Evolutionary conservation across 495 filamentous ascomycete species (phyloP), one percentile per base, ranked within the genome.

Genomic region (Aspergillus mulundensis): DNA sequence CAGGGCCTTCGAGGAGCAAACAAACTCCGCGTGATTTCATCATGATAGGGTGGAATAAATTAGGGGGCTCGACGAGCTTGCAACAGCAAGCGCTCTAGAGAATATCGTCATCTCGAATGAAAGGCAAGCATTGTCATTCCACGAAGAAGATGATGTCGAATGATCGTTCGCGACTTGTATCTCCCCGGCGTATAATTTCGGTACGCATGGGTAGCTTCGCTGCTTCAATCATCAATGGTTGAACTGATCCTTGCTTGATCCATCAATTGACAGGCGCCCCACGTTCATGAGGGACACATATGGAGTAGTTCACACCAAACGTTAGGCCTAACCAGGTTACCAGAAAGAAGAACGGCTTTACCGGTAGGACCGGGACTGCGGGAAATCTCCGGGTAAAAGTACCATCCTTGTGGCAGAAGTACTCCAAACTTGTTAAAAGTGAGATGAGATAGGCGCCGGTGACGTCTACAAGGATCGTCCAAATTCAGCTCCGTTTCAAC

Each of bases 231-330:
- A n/a, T n/a, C 18, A 32, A 56, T 49, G 34, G 44, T 46, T 40
- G 36, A n/a, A 30, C 32, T 14, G 24, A 47, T 30, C 53, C 53
- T 38, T 56, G 16, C 53, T 50, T 38, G 32, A 46, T 56, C 23
- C 23, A 56, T 42, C 21, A 3, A 24, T 42, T 49, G 23, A 32
- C 53, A 50, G 53, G n/a, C 18, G 16, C 23, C 52, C 28, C 52
- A 28, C 38, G 38, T 49, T 41, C 54, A 30, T 14, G 43, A 3
- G 18, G 21, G 19, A 50, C 30, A 50, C n/a, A n/a, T n/a, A n/a
- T n/a, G n/a, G n/a, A n/a, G n/a, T n/a, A 23, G 16, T 50, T 50
- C 47, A 18, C 30, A 36, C 8, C 12, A 11, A 21, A 30, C 44
- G 12, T n/a, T n/a, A n/a, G n/a, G n/a, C n/a, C n/a, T n/a, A n/a